phyloP scores from a whole-genome alignment of 208 protist genomes.

The Pavlovales sp. region DNA sequence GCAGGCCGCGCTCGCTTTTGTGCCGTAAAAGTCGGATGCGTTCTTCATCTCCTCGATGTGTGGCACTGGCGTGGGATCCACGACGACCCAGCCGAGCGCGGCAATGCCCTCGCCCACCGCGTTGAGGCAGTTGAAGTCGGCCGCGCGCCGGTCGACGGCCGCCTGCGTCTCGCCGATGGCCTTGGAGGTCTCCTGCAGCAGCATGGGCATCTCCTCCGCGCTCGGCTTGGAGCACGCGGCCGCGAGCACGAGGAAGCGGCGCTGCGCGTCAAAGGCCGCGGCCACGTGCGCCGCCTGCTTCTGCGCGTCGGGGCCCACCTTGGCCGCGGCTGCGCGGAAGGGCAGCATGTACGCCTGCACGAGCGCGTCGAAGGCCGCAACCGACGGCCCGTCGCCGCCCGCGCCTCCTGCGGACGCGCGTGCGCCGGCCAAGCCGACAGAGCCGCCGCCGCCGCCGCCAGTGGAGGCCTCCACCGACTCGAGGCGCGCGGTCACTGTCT shows the following conservation, averaged over 20 bases:
- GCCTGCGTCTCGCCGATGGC: not conserved
- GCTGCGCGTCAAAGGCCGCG: constrained; percentile 7
- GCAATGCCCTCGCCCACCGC: constrained; percentile 15
- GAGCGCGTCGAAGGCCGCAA: not conserved
- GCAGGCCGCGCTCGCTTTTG: too few species aligned
- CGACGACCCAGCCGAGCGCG: constrained; percentile 17
- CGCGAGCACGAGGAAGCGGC: not conserved
- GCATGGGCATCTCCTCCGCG: not conserved
- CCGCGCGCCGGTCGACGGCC: not conserved
- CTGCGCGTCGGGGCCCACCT: not conserved
- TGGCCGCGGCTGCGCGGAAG: not conserved
- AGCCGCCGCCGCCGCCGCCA: too few species aligned
- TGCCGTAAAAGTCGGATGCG: not conserved
- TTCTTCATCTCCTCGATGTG: constrained; percentile 17
- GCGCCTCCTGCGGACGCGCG: too few species aligned
- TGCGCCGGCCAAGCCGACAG: too few species aligned
- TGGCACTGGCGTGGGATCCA: constrained; percentile 2
- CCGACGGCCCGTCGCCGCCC: too few species aligned
- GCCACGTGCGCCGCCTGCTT: not conserved
- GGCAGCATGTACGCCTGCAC: not conserved
- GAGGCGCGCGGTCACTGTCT: too few species aligned
- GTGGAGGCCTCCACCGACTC: too few species aligned
- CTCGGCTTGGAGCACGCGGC: constrained; percentile 7
- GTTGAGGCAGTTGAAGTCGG: not conserved
- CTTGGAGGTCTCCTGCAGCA: not conserved